Percentiles rank a stretch among this genome's conserved stretches.
phyloP scores from a whole-genome alignment of 495 filamentous ascomycete genomes.

The Tuber umbilicatum region DNA sequence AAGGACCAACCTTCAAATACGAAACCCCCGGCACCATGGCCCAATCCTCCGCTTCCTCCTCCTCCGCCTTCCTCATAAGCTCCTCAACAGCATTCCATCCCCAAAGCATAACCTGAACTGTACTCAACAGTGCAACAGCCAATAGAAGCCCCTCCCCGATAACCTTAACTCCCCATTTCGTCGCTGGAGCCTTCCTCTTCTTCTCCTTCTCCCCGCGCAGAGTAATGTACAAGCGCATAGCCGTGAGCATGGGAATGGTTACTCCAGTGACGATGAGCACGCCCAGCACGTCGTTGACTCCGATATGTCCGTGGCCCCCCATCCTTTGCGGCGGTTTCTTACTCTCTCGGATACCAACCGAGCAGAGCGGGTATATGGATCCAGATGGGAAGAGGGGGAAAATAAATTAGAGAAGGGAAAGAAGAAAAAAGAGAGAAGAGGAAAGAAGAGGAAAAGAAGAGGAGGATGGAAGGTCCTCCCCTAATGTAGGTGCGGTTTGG shows the following conservation, averaged over 20 bases:
- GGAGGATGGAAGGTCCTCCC: neutral
- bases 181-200: conserved; percentile 13
- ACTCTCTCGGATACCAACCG: neutral
- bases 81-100: conserved; percentile 25
- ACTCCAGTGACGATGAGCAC: conserved; percentile 24
- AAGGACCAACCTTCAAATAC: conserved; percentile 8
- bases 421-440: neutral
- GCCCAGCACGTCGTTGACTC: conserved; percentile 14
- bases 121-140: conserved; percentile 27
- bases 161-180: conserved; percentile 1
- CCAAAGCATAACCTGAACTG: conserved; percentile 26
- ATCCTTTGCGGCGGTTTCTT: conserved; percentile 5
- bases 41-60: conserved; percentile 11
- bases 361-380: conserved; percentile 13
- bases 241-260: conserved; percentile 22
- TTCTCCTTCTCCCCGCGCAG: conserved; percentile 18
- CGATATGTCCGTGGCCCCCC: conserved; percentile 21
- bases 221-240: conserved; percentile 24
- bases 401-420: neutral
- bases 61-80: neutral
- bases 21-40: conserved; percentile 15
- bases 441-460: neutral
- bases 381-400: neutral
- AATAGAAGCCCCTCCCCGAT: conserved; percentile 29
- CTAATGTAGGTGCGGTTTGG: neutral